These are phyloP conservation scores for Torulaspora gathmanii DNA, from an alignment of 805 yeast species.

Conservation along the genomic window DNA sequence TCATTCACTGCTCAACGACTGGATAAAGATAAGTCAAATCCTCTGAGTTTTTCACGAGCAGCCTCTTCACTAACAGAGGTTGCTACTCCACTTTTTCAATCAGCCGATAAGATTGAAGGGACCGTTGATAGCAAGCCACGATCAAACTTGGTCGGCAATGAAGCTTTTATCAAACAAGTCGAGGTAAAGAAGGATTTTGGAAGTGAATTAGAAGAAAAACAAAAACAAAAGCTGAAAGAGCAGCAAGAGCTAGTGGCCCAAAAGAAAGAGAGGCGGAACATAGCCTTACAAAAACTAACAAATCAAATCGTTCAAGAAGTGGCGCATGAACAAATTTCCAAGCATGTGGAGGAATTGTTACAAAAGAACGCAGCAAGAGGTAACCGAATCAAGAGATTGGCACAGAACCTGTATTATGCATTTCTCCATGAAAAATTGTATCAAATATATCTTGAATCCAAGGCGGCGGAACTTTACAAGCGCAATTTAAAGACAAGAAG, in stretches of 20 bases:
- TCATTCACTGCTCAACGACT: too few species aligned
- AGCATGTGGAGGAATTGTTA: neutral
- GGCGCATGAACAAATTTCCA: constrained; percentile 4
- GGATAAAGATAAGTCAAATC: too few species aligned
- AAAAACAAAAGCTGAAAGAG: constrained; percentile 13
- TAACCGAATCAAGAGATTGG: constrained; percentile 36
- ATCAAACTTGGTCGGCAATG: neutral
- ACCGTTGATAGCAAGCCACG: too few species aligned
- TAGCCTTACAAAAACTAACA: constrained; percentile 16
- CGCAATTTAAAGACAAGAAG: constrained; percentile 31
- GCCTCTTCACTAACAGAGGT: too few species aligned
- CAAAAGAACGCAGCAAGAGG: constrained; percentile 7
- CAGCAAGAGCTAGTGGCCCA: constrained; percentile 13
- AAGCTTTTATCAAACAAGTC: neutral
- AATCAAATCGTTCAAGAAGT: constrained; percentile 11
- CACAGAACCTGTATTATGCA: constrained; percentile 52
- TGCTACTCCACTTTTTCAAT: too few species aligned
- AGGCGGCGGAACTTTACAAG: constrained; percentile 43
- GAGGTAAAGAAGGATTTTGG: neutral
- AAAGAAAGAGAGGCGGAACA: constrained; percentile 22
- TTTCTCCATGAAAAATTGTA: constrained; percentile 56
- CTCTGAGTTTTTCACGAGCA: too few species aligned
- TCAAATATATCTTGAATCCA: constrained; percentile 39
- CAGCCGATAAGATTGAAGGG: too few species aligned
- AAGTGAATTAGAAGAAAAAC: neutral